Base-by-base conservation (phyloP, 345 rosid genomes). In the Eucalyptus globulus region DNA sequence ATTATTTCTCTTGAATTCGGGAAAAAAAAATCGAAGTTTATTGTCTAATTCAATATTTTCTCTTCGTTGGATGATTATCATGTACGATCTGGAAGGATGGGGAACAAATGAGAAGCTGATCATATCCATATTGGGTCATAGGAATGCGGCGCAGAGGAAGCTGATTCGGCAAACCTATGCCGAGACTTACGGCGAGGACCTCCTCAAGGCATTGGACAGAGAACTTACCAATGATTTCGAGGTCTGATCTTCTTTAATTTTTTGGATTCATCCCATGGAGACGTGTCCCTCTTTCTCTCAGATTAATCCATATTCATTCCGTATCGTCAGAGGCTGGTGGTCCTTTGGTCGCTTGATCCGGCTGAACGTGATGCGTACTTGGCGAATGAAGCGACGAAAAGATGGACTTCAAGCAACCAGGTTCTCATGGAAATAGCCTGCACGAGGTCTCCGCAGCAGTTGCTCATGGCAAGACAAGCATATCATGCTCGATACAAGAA, bases 111-210 rank as follows among this genome's bases (percentile, higher is more conserved):
- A 96, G 94, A 94, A 90, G 40, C 87, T 95, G 92, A 95, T 95
- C 95, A 93, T 95, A 91, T 92, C 95, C 83, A 94, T 96, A 80
- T 92, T 96, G 96, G 96, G 88, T 76, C 99, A 95, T 93, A 92
- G 97, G 87, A 94, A 91, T 93, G 95, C 97, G 56, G 93, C 89
- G 62, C 97, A 96, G 89, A 91, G 97, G 67, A 97, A 92, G 90
- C 43, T 86, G 92, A 96, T 96, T 87, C 92, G 94, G 85, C 89
- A 93, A 87, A 49, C 93, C 7, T 97, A 97, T 93, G 93, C 93
- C 81, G 96, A 93, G 83, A 88, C 93, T 58, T 91, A 93, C 88
- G 95, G 95, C 90, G 72, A 62, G 34, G 34, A 62, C 72, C 72
- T 60, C 72, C 72, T 62, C 17, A 62, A 62, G 72, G 69, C 93